Evolutionary conservation across 73 alveolate genomes (phyloP).

Genomic region (Symbiodinium pilosum): DNA sequence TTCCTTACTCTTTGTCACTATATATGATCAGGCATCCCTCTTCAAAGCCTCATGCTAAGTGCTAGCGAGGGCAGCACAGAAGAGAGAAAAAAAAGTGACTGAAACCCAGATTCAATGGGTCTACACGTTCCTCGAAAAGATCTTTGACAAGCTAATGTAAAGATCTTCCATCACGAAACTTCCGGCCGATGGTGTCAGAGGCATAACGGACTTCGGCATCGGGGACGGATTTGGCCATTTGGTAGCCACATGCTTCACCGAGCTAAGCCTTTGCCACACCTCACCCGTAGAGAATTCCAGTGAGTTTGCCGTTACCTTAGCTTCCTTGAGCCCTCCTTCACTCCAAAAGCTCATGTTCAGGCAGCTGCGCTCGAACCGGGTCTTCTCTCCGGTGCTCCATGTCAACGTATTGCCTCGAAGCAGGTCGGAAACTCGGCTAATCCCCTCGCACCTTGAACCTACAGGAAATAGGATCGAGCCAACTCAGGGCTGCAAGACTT

Average conservation of each 20-base stretch:
- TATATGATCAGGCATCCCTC: no score
- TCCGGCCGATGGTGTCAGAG: background rate
- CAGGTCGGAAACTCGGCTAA: no score
- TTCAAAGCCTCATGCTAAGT: no score
- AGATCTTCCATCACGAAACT: conserved; percentile 15
- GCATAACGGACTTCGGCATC: background rate
- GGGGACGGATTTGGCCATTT: conserved; percentile 49
- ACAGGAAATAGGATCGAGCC: no score
- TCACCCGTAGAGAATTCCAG: background rate
- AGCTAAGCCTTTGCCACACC: background rate
- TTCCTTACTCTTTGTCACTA: no score
- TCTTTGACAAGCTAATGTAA: background rate
- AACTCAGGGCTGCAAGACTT: no score
- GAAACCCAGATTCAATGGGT: background rate
- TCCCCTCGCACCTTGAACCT: no score
- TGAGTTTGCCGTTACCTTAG: background rate
- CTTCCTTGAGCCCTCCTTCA: background rate
- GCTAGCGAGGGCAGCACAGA: no score
- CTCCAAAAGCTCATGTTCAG: background rate
- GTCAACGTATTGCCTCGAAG: background rate
- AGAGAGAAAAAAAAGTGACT: no score
- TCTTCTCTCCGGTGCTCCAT: conserved; percentile 10
- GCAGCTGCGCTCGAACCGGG: background rate
- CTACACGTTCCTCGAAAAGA: background rate
- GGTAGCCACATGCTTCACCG: background rate